Evolutionary conservation across 1,139 yeast species (phyloP), one percentile per base, ranked within the genome.

Genomic region (Lodderomyces elongisporus): DNA sequence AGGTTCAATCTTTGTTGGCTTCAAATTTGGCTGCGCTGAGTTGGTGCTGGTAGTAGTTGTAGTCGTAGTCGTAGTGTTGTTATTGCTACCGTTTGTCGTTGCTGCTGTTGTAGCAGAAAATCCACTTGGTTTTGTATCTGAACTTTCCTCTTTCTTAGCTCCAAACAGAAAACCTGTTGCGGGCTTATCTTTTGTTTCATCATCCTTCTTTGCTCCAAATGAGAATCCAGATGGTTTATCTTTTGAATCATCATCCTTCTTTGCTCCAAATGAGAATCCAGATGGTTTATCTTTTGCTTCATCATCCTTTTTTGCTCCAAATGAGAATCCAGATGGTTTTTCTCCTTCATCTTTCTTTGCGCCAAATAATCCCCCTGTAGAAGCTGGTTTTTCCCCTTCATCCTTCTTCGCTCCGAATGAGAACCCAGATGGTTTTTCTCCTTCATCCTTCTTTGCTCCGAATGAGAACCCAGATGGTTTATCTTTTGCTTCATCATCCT

Each of bases 1-100:
- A 12, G 87, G 80, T 44, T 76, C 78, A 16, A 79, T 69, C 32
- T 66, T 70, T 26, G 72, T 67, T 17, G 68, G 70, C 48, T 62
- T 73, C 49, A 44, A 61, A 30, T 46, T 55, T 16, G 62, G 60
- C 32, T 49, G 56, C 9, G 52, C 32, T n/a, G 51, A 43, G 21
- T 44, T 38, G 13, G 44, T 27, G n/a, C 42, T 25, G 4, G 47
- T 32, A 3, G 41, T 23, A 7, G 41, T 25, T 4, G 37, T 16
- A 4, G 32, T 51, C 42, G 28, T 43, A 15, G 45, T 53, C 24
- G 8, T 15, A 12, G 17, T 13, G 4, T 41, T 51, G 27, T 45
- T 48, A 30, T 55, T 47, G n/a, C n/a, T n/a, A n/a, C n/a, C n/a
- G n/a, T n/a, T n/a, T 9, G 25, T 31, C 21, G 24, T 38, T 28